Evolutionary conservation across 495 filamentous ascomycete genomes (phyloP), one percentile per base, ranked within the genome.

Genomic region (Penicillium bialowiezense): DNA sequence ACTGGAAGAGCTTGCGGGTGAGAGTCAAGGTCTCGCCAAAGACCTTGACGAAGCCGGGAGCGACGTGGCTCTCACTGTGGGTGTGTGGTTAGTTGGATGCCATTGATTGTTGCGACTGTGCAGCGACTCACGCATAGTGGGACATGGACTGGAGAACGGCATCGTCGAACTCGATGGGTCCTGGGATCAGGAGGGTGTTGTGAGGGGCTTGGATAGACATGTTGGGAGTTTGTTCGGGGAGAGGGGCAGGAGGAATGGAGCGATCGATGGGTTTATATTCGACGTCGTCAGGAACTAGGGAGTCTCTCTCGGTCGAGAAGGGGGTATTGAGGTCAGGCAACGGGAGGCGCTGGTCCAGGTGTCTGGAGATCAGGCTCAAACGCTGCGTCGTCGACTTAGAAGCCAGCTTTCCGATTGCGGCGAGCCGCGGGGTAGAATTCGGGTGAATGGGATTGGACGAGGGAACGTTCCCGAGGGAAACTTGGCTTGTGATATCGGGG

Each of bases 101-200:
- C 28, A n/a, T 18, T 26, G 26, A 21, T 10, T 13, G 20, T 31
- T 10, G 7, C 23, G 8, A 41, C 41, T 31, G 44, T 23, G 31
- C 15, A 34, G 7, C 23, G 26, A 74, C 79, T 64, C 65, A 96
- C 91, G 91, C 92, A 75, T 86, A 95, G 72, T 97, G 93, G 67
- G 86, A 80, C 93, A 97, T 97, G 47, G 91, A 88, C 67, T 89
- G 78, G 37, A 98, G 82, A 41, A 98, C 93, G 35, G 84, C 91
- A 89, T 98, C 93, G 67, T 97, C 93, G 62, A 97, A 97, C 72
- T 98, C 93, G 65, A 98, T 93, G 64, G 93, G 93, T 21, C 93
- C 93, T 19, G 93, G 93, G 62, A 98, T 96, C 60, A 98, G 80
- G 63, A 97, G 70, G 31, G 90, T 81, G 48, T 89, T 81, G 66